A percentile compares a stretch with the other conserved stretches of the same genome.
Evolutionary conservation across 2,329 filamentous ascomycete genomes (phyloP).

Genomic region (Aspergillus sp.): DNA sequence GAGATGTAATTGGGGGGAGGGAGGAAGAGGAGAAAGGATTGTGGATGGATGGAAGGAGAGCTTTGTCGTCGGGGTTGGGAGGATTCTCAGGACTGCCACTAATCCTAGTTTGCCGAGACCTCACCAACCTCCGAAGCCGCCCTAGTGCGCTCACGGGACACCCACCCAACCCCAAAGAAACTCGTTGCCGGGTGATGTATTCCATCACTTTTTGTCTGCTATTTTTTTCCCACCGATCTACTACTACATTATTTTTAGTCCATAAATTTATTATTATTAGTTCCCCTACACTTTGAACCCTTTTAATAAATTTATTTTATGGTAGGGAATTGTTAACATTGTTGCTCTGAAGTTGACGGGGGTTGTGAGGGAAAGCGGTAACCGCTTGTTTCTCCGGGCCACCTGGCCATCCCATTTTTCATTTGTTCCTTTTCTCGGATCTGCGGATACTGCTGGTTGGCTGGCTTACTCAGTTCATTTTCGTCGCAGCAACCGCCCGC

Average conservation of each 20-base stretch:
- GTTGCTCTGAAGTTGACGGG: not conserved
- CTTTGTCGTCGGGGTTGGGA: conserved; percentile 44
- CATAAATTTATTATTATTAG: not conserved
- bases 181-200: conserved; percentile 2
- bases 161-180: conserved; percentile 17
- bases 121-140: conserved; percentile 42
- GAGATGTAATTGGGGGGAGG: conserved; percentile 46
- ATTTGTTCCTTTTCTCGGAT: conserved; percentile 34
- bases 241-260: not conserved
- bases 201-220: not conserved
- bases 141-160: conserved; percentile 37
- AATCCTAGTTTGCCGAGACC: conserved; percentile 43
- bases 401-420: conserved; percentile 32
- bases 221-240: not conserved
- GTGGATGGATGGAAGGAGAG: conserved; percentile 47
- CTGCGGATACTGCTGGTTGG: conserved; percentile 36
- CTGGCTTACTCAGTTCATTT: conserved; percentile 37
- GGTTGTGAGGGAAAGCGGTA: not conserved
- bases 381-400: conserved; percentile 24
- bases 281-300: not conserved
- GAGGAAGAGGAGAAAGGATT: conserved; percentile 44
- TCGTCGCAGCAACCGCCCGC: conserved; percentile 37
- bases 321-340: not conserved
- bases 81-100: conserved; percentile 44
- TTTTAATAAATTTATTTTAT: not conserved